Base-by-base conservation (phyloP, 306 rosid species). In the Cotoneaster glaucophyllus region DNA sequence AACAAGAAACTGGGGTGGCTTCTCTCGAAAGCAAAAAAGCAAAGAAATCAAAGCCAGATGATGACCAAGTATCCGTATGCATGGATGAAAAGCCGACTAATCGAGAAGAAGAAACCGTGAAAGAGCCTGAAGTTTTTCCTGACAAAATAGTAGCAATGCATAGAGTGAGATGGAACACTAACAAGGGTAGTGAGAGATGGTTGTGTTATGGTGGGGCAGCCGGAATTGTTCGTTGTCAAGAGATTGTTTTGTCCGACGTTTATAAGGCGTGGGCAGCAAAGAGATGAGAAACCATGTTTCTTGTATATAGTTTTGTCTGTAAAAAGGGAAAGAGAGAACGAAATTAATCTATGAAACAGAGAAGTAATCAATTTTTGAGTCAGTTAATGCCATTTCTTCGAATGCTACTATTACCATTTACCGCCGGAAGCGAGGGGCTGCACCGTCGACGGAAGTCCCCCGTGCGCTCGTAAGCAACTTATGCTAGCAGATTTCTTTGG, bases 181-280 rank as follows among this genome's bases (percentile, higher is more conserved):
- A 95, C 85, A 78, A 80, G 65, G 99, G 97, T 41, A 86, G 97
- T 79, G 99, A 95, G 80, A 90, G 79, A 86, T 92, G 99, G 99
- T 50, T 92, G 86, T 89, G 93, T 84, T 89, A 74, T 65, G 99
- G 97, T 44, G 97, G 97, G 65, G 99, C 93, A 6, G 86, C 87
- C 28, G 97, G 99, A 69, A 10, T 95, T 48, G 84, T 95, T 41
- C 97, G 99, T 22, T 95, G 97, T 78, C 93, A 90, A 73, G 88
- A 90, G 84, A 89, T 95, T 82, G 84, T 81, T 73, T 75, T 83
- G 70, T 83, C 91, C 21, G 64, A 84, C 9, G 21, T 65, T 2
- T 92, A 95, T 64, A 83, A 64, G 85, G 86, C 78, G 77, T 78
- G 64, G 93, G 89, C 92, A 73, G 25, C 11, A 76, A 93, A 87